Base-by-base conservation (phyloP, 2,329 filamentous ascomycete genomes). In the Diaporthe citriasiana region DNA sequence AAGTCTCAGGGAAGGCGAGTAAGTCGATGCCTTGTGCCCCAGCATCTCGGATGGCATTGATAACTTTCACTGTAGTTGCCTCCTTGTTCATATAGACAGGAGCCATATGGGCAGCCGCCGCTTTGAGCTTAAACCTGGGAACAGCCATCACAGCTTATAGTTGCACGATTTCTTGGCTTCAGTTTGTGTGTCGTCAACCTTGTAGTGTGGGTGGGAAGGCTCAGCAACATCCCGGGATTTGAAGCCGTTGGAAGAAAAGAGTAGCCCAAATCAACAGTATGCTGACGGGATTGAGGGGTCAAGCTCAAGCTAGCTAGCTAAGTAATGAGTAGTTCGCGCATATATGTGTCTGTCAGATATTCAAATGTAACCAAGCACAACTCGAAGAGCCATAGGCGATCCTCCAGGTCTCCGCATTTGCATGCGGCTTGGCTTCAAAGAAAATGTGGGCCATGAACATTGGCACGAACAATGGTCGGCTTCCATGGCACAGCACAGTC, bases 61-160 rank as follows among this genome's bases (percentile, higher is more conserved):
- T 53, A 4, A 75, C 78, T 45, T 79, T 78, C 25, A 50, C 68
- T 38, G 78, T 76, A 10, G 77, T 79, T 12, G 76, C 76, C 12
- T 66, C 66, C 70, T 79, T 79, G 75, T 77, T 51, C 77, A 79
- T 79, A 38, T 77, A 79, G 27, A 79, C 72, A 17, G 78, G 78
- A 38, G 77, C 74, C 8, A 78, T 75, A 51, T 79, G 78, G 30
- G 74, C 78, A 7, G 76, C 78, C 3, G 78, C 78, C 6, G 76
- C 76, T n/a, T 71, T 71, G n/a, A 71, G 30, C 56, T 75, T 78
- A 68, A 78, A 73, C 38, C 73, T 76, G 38, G 74, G 69, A 8
- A 71, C 42, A 10, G 69, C 27, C 69, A 71, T 71, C 15, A 19
- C 13, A 13, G 19, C 15, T 17, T 17, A 19, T 0, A 40, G 22